phyloP scores from a whole-genome alignment of 306 rosid species.

The Lathyrus tuberosus region DNA sequence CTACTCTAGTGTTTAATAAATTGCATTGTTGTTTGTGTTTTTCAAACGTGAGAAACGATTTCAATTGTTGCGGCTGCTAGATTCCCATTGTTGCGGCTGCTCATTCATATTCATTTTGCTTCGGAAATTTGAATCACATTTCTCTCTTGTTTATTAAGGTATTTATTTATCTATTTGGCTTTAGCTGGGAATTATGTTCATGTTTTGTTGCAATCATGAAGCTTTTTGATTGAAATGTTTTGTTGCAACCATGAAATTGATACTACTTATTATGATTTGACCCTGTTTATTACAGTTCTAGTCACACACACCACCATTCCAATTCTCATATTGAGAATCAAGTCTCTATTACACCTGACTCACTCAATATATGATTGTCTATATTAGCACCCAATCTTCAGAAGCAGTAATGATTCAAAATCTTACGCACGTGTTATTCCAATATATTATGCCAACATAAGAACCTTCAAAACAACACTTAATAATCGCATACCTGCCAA shows the following conservation, averaged over 20 bases:
- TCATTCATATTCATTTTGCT: not conserved
- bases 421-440: conserved; percentile 2
- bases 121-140: conserved; percentile 32
- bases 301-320: no score
- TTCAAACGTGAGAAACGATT: no score
- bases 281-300: no score
- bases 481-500: conserved; percentile 23
- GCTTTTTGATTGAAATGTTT: conserved; percentile 21
- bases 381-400: not conserved
- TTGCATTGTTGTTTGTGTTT: no score
- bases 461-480: conserved; percentile 24
- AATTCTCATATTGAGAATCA: no score
- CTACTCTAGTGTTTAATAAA: no score
- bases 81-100: no score
- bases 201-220: not conserved
- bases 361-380: not conserved
- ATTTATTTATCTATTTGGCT: conserved; percentile 19
- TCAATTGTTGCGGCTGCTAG: no score
- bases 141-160: not conserved
- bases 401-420: not conserved
- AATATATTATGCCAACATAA: not conserved
- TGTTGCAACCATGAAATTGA: not conserved
- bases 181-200: conserved; percentile 31
- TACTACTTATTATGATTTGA: no score
- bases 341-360: no score